Percentiles rank a stretch among this genome's conserved stretches.
These are phyloP conservation scores for Stellera chamaejasme DNA, from an alignment of 345 rosid species.

Conservation along the genomic window DNA sequence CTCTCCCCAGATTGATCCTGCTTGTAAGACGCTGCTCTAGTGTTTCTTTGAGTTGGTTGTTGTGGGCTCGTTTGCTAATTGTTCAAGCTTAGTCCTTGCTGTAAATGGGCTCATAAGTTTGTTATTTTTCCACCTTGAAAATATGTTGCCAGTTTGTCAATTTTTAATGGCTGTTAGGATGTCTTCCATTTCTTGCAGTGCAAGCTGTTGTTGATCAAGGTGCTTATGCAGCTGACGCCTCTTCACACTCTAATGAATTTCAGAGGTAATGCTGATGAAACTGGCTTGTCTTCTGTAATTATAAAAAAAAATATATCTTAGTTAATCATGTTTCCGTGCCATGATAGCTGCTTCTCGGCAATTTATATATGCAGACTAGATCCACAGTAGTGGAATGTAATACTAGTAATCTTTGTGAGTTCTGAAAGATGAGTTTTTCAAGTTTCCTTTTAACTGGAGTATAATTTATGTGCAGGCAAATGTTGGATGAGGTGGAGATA, in stretches of 20 bases:
- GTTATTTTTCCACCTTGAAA: not conserved
- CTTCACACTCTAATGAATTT: slow-evolving; percentile 25
- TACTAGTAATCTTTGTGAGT: not conserved
- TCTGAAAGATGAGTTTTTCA: not conserved
- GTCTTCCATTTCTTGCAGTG: slow-evolving; percentile 33
- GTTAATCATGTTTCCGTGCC: too few species aligned
- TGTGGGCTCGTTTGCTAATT: not conserved
- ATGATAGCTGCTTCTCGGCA: too few species aligned
- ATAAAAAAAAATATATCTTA: not conserved
- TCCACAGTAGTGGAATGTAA: too few species aligned
- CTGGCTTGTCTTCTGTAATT: not conserved
- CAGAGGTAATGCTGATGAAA: slow-evolving; percentile 28
- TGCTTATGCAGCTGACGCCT: slow-evolving; percentile 46
- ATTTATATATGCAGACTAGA: not conserved
- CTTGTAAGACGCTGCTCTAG: slow-evolving; percentile 19
- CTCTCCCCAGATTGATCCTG: slow-evolving; percentile 55
- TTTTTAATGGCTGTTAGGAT: not conserved
- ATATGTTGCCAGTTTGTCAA: not conserved
- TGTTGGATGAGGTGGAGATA: slow-evolving; percentile 86
- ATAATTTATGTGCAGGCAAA: slow-evolving; percentile 40
- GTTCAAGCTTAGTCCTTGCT: not conserved
- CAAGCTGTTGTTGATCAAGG: slow-evolving; percentile 50
- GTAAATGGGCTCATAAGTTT: not conserved
- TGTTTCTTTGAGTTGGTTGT: not conserved
- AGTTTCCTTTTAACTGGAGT: not conserved